These are phyloP conservation scores for Aspergillus indologenus DNA, from an alignment of 495 filamentous ascomycete genomes.

Conservation along the genomic window DNA sequence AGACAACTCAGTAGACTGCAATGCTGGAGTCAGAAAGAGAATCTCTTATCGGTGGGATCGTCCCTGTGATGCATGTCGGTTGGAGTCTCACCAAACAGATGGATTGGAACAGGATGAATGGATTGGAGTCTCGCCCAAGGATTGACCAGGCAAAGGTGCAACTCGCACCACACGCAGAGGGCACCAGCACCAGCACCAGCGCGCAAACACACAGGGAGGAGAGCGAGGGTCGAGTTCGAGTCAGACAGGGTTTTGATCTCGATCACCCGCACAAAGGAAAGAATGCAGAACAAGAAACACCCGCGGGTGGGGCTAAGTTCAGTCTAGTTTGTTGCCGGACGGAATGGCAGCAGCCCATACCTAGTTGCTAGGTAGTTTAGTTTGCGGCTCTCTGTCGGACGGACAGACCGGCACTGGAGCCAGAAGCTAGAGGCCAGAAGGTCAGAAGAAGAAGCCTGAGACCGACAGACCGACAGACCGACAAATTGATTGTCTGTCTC, in stretches of 20 bases:
- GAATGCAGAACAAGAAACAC: conserved; percentile 16
- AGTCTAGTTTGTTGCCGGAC: conserved; percentile 7
- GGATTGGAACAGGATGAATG: background rate
- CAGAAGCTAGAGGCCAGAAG: conserved; percentile 6
- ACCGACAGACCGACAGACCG: background rate
- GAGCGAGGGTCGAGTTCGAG: conserved; percentile 2
- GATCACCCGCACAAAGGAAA: conserved; percentile 14
- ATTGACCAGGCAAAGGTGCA: background rate
- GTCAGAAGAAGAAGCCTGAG: conserved; percentile 4
- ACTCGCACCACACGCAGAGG: background rate
- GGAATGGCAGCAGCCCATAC: background rate
- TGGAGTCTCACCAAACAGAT: conserved; percentile 6
- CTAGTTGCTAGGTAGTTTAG: background rate
- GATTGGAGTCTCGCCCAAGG: background rate
- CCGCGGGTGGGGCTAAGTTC: conserved; percentile 18
- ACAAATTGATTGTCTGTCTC: background rate
- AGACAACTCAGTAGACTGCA: conserved; percentile 25
- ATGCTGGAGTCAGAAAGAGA: conserved; percentile 15
- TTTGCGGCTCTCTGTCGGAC: conserved; percentile 21
- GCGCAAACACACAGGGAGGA: conserved; percentile 3
- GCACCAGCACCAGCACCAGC: background rate
- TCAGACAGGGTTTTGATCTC: background rate
- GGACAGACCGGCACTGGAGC: conserved; percentile 7
- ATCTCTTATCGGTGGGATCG: conserved; percentile 18
- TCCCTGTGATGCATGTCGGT: conserved; percentile 20